Evolutionary conservation across 1,284 basidiomycete genomes (phyloP).

Genomic region (Ustilago bromivora): DNA sequence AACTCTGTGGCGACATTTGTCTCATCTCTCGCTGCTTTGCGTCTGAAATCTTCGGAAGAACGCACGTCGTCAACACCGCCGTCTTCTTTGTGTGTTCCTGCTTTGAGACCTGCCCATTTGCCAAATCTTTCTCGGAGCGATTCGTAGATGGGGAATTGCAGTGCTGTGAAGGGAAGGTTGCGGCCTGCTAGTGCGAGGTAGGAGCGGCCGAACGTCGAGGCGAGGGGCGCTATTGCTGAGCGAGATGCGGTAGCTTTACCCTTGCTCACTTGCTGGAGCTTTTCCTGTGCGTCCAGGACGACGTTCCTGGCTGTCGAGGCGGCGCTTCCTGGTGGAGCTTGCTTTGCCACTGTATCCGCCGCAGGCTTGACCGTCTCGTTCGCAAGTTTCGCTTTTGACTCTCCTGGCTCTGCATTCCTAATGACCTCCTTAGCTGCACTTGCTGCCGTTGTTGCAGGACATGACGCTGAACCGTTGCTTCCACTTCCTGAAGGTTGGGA

Average conservation of each 20-base stretch:
- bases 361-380: constrained; percentile 33
- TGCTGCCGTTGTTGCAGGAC: constrained; percentile 21
- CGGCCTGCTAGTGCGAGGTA: constrained; percentile 60
- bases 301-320: constrained; percentile 42
- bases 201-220: constrained; percentile 41
- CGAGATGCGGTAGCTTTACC: constrained; percentile 6
- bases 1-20: constrained; percentile 37
- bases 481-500: background rate
- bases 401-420: constrained; percentile 9
- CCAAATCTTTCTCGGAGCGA: constrained; percentile 42
- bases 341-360: constrained; percentile 35
- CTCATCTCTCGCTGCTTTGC: constrained; percentile 24
- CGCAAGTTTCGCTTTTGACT: constrained; percentile 20
- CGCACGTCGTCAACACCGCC: constrained; percentile 48
- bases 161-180: constrained; percentile 64
- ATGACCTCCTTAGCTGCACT: constrained; percentile 36
- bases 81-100: constrained; percentile 45
- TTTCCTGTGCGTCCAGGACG: constrained; percentile 30
- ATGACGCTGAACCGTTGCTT: constrained; percentile 7
- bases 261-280: constrained; percentile 17
- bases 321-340: constrained; percentile 41
- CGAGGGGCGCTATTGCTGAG: constrained; percentile 22
- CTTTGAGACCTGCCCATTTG: constrained; percentile 43
- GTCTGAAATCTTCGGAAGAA: constrained; percentile 28
- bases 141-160: constrained; percentile 66